Evolutionary conservation across 2,329 filamentous ascomycete species (phyloP), one percentile per base, ranked within the genome.

Genomic region (Xylaria sp.): DNA sequence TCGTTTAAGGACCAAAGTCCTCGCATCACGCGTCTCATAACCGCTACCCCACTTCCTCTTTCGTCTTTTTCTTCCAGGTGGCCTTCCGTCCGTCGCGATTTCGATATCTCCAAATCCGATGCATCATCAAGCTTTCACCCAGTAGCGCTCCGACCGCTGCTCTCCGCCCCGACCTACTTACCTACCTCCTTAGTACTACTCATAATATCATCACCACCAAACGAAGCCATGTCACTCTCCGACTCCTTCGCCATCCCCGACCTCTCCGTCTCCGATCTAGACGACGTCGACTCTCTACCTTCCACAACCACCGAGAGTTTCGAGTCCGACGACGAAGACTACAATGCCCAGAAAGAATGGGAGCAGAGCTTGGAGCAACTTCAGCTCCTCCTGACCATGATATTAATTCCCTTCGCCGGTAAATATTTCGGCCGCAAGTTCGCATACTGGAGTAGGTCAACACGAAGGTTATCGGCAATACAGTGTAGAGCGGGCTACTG

Each of bases 381-480:
- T 68, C 94, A 99, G 83, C 85, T 98, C 72, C 85, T 99, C 73
- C 82, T 98, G 78, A 97, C 93, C 21, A 97, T 99, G 93, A 92
- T 98, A 57, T 81, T 98, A 74, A 91, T 99, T 59, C 96, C 96
- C 2, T 98, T 97, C 80, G 84, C 93, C 74, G 96, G 96, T 67
- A 99, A 98, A 82, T 98, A 94, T 82, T 89, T 98, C 80, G 96
- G 96, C 54, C 88, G 96, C 79, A 97, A 93, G 81, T 97, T 94
- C 83, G 95, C 95, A 68, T 98, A 97, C 79, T 98, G 94, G 93
- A 93, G 95, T 98, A 86, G 79, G 91, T 85, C 59, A 3, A 7
- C 17, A n/a, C 50, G 27, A 0, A 14, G 24, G 5, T 27, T 17
- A 8, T 12, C 12, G 2, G 14, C 32, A 34, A 51, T 12, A 54